Evolutionary conservation across 2,329 filamentous ascomycete genomes (phyloP), one percentile per base, ranked within the genome.

Genomic region (Nemania serpens): DNA sequence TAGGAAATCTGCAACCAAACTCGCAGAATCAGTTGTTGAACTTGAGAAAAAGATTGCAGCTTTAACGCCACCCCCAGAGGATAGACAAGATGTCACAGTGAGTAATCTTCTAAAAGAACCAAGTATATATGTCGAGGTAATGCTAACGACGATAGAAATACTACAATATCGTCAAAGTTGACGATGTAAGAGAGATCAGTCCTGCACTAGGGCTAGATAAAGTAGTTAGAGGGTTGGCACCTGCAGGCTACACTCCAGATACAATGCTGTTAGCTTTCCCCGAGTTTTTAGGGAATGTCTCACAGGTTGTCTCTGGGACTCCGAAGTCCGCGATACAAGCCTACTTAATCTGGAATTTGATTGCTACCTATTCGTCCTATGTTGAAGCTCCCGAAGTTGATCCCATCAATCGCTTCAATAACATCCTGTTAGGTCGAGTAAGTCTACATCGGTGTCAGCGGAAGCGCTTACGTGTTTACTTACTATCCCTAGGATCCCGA

Each of bases 271-370:
- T 88, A 29, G 78, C 78, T 18, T 84, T 85, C 1, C 86, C 87
- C 0, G 76, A 80, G 1, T 90, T 89, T 67, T 76, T 89, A 67
- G 79, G 83, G 52, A 81, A 83, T 7, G 70, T 90, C 1, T 83
- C 85, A 5, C 70, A 76, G 1, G 82, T 89, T 39, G 68, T 91
- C 18, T 73, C 78, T 1, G 74, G 80, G 2, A 84, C 84, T 1
- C 73, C 82, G 0, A 77, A 79, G 51, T 82, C 87, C 43, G 81
- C 84, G 0, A 70, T 91, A 2, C 81, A 86, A 62, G 77, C 80
- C n/a, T 91, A 87, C 69, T 79, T 90, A 61, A 73, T 84, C 22
- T 89, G 88, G 87, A 88, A 88, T 66, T 74, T 83, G 13, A 81
- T 90, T 12, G 78, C 84, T 50, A 71, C 76, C 1, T 84, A 84